Base-by-base conservation (phyloP, 2,329 filamentous ascomycete genomes). In the Colletotrichum tropicale region DNA sequence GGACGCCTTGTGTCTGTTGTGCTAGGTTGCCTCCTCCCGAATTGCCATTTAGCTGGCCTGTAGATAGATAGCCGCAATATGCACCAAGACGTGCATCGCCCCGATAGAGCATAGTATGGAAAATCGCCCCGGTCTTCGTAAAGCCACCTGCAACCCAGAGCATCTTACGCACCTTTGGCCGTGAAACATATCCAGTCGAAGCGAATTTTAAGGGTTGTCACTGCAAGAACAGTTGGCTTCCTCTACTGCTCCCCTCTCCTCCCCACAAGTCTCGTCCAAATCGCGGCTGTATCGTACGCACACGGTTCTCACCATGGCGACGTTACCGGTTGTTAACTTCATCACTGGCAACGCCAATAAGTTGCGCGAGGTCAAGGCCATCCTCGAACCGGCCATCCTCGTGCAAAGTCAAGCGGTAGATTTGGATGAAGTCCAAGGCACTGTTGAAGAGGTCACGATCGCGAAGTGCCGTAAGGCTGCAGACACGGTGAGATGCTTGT, bases 281-380 rank as follows among this genome's bases (percentile, higher is more conserved):
- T 21, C 55, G 16, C 55, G 16, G 26, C 24, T 30, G 21, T 12
- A 16, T 58, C 36, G 13, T 26, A 30, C 36, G 24, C 21, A 16
- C 3, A 24, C 30, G 55, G 16, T 43, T 5, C 28, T 18, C 52
- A 80, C 76, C 68, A 90, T 90, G 87, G 83, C 86, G 65, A 84
- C 86, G 38, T 77, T 81, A 16, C 82, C 83, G 6, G 81, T 84
- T 8, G 85, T 99, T 78, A 96, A 98, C 86, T 99, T 99, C 88
- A 98, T 99, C 83, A 98, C 96, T 3, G 94, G 96, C 85, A 99
- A 99, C 86, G 92, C 93, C 82, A 98, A 98, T 88, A 99, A 99
- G 88, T 90, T 99, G 71, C 88, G 90, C 73, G 97, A 99, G 87
- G 96, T 98, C 79, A 93, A 94, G 84, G 93, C 94, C 21, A 98